These are phyloP conservation scores for Alternaria hordeiaustralica DNA, from an alignment of 2,329 filamentous ascomycete species.

Conservation along the genomic window DNA sequence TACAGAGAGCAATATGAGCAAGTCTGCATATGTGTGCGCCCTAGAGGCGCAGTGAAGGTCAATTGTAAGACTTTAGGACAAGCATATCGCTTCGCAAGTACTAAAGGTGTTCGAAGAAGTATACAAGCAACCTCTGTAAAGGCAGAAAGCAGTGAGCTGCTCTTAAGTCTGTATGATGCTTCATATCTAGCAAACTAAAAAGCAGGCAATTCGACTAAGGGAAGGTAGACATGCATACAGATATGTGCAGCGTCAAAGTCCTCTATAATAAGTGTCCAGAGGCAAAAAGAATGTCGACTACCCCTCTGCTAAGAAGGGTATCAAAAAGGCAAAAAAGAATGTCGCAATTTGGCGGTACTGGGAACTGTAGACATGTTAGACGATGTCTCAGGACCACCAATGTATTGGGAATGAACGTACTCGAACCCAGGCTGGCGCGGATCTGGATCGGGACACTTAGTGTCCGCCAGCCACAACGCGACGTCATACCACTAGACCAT, in stretches of 20 bases:
- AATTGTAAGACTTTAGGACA: neutral
- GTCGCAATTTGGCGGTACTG: constrained; percentile 34
- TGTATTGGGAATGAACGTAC: constrained; percentile 17
- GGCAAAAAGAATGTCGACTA: neutral
- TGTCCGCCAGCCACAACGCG: constrained; percentile 39
- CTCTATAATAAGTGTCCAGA: no score
- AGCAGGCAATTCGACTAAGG: neutral
- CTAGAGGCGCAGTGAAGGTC: neutral
- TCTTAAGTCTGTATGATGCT: neutral
- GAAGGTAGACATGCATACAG: neutral
- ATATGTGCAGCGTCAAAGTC: neutral
- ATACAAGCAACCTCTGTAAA: neutral
- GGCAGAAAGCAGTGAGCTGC: neutral
- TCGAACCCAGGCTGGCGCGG: constrained; percentile 42
- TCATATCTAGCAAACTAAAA: neutral
- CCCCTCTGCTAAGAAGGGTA: neutral
- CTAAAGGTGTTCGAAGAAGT: neutral
- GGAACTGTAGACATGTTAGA: constrained; percentile 32
- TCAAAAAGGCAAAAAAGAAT: constrained; percentile 18
- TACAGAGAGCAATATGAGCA: neutral
- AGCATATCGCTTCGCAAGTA: neutral
- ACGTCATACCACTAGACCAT: constrained; percentile 43
- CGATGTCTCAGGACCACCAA: constrained; percentile 22
- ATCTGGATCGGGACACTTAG: constrained; percentile 25
- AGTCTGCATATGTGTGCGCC: neutral